Evolutionary conservation across 2,329 filamentous ascomycete species (phyloP).

Genomic region (Aspergillus glaucus): DNA sequence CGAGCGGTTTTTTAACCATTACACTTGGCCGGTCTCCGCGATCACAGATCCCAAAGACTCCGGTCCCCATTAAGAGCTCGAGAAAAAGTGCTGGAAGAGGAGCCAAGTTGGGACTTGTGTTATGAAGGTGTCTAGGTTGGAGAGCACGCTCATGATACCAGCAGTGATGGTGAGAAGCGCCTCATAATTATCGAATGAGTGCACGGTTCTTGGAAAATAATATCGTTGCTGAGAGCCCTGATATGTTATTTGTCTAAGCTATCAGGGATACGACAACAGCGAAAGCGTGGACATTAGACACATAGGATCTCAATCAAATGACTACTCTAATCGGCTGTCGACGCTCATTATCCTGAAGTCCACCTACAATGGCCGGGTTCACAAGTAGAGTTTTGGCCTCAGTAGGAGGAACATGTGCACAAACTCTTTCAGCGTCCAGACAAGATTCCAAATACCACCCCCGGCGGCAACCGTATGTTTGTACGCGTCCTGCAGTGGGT

Average conservation of each 20-base stretch:
- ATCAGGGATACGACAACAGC: background rate
- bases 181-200: background rate
- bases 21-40: background rate
- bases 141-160: background rate
- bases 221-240: background rate
- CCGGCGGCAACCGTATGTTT: conserved; percentile 46
- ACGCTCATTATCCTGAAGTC: conserved; percentile 13
- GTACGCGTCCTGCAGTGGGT: conserved; percentile 60
- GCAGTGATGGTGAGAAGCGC: background rate
- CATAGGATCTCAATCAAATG: conserved; percentile 2
- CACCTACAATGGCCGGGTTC: conserved; percentile 13
- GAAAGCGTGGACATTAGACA: background rate
- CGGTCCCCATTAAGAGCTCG: background rate
- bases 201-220: background rate
- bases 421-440: conserved; percentile 5
- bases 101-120: background rate
- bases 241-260: background rate
- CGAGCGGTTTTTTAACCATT: background rate
- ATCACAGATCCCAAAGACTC: background rate
- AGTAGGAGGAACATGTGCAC: background rate
- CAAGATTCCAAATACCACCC: conserved; percentile 2
- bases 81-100: background rate
- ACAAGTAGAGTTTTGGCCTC: conserved; percentile 17
- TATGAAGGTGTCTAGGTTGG: background rate
- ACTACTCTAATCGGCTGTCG: conserved; percentile 9